Percentiles rank a stretch among this genome's conserved stretches.
phyloP scores from a whole-genome alignment of 1,284 basidiomycete genomes.

The Ganoderma multipileum region DNA sequence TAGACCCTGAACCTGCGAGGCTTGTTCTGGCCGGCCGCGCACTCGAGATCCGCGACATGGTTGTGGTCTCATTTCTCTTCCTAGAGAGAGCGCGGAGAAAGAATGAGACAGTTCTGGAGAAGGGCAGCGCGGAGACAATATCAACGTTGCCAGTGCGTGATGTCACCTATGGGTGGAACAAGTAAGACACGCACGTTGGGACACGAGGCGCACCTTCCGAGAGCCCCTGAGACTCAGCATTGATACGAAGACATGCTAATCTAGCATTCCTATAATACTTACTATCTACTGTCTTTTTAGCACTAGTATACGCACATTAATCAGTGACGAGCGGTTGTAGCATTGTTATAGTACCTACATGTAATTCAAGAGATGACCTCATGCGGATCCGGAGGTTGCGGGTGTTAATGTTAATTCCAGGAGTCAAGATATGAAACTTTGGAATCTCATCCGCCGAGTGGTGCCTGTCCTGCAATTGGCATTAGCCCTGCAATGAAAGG shows the following conservation, averaged over 20 bases:
- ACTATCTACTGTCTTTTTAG: not conserved
- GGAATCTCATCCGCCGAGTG: not conserved
- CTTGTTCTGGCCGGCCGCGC: conserved; percentile 42
- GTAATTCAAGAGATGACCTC: not conserved
- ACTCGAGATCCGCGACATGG: conserved; percentile 43
- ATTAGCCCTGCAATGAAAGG: not conserved
- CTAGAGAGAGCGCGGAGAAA: conserved; percentile 38
- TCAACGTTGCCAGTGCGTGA: not conserved
- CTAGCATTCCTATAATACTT: not conserved
- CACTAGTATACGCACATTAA: not conserved
- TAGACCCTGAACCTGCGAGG: conserved; percentile 27
- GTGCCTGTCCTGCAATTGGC: not conserved
- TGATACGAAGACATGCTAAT: not conserved
- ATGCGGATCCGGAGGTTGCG: not conserved
- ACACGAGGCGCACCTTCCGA: not conserved
- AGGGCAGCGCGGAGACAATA: not conserved
- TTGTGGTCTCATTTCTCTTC: conserved; percentile 48
- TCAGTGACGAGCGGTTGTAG: not conserved
- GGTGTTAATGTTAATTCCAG: not conserved
- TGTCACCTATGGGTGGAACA: not conserved
- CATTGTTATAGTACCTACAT: not conserved
- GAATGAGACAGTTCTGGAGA: not conserved
- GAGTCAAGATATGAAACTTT: not conserved
- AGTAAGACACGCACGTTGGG: not conserved
- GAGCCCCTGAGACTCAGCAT: not conserved